Conservation (phyloP, 169 alveolate species). For the Babesia sp. region DNA sequence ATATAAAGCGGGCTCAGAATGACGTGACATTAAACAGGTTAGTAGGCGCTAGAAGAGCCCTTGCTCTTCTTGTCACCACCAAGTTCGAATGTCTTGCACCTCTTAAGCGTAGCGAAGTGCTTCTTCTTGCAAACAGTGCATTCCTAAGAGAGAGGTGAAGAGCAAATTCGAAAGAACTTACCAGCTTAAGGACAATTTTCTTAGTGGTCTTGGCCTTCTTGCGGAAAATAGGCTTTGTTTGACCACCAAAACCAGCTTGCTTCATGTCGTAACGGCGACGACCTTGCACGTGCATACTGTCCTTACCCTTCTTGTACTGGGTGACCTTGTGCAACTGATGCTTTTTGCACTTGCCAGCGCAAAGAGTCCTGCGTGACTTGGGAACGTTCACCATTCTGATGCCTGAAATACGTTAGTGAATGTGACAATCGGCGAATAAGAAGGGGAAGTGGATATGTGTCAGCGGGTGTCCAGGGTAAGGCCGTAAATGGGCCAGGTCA, state of each 20-base stretch:
- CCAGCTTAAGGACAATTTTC: slow-evolving; percentile 94
- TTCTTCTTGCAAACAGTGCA: slow-evolving; percentile 97
- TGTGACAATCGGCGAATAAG: not conserved
- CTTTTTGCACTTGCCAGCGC: slow-evolving; percentile 89
- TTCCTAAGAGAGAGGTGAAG: slow-evolving; percentile 78
- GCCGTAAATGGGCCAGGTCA: no score
- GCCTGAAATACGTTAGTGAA: not conserved
- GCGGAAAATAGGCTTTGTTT: slow-evolving; percentile 97
- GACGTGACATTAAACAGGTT: slow-evolving; percentile 18
- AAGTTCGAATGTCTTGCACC: slow-evolving; percentile 98
- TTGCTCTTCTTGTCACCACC: slow-evolving; percentile 94
- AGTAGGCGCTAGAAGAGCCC: slow-evolving; percentile 77
- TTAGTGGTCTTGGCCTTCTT: slow-evolving; percentile 99
- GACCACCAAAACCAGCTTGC: slow-evolving; percentile 99
- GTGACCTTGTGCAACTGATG: slow-evolving; percentile 94
- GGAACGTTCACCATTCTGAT: slow-evolving; percentile 89
- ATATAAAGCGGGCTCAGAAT: not conserved
- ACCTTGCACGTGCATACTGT: slow-evolving; percentile 94
- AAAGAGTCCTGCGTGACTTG: slow-evolving; percentile 88
- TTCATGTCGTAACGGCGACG: slow-evolving; percentile 98
- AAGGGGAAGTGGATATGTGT: not conserved
- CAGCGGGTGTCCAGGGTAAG: not conserved
- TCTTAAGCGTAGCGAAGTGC: slow-evolving; percentile 93
- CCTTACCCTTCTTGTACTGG: slow-evolving; percentile 98
- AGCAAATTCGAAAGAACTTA: slow-evolving; percentile 15